Evolutionary conservation across 2,329 filamentous ascomycete species (phyloP).

Genomic region (Colletotrichum sp.): DNA sequence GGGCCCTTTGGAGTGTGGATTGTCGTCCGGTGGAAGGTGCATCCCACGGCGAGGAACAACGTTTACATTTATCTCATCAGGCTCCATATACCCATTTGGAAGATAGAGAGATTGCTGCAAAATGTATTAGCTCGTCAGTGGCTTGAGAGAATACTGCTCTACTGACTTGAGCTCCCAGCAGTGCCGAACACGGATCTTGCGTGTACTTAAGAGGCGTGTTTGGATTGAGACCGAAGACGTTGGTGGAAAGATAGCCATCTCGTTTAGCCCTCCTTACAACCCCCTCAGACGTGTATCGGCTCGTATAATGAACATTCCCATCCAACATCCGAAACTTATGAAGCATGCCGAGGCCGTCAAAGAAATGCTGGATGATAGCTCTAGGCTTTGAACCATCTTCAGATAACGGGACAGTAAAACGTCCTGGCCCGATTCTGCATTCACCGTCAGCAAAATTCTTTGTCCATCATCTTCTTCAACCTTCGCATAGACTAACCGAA

Average conservation of each 20-base stretch:
- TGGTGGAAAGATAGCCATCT: slow-evolving; percentile 6
- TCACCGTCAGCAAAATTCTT: background rate
- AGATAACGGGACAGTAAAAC: slow-evolving; percentile 15
- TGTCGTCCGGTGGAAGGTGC: slow-evolving; percentile 15
- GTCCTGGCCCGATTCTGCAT: slow-evolving; percentile 9
- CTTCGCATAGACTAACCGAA: background rate
- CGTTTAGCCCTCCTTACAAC: slow-evolving; percentile 15
- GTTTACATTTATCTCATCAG: slow-evolving; percentile 19
- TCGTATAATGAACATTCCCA: slow-evolving; percentile 14
- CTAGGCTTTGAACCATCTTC: slow-evolving; percentile 22
- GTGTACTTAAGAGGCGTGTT: slow-evolving; percentile 17
- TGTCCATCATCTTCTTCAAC: background rate
- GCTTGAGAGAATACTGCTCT: background rate
- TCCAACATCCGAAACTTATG: slow-evolving; percentile 19
- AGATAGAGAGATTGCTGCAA: slow-evolving; percentile 15
- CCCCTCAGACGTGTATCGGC: slow-evolving; percentile 20
- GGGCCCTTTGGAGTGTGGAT: slow-evolving; percentile 11
- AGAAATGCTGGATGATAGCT: slow-evolving; percentile 21
- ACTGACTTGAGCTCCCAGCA: slow-evolving; percentile 20
- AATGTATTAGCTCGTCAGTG: background rate
- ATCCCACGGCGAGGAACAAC: slow-evolving; percentile 18
- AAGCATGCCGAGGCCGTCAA: slow-evolving; percentile 20
- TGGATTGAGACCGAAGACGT: slow-evolving; percentile 17
- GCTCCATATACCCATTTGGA: background rate
- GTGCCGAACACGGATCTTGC: slow-evolving; percentile 18